Evolutionary conservation across 345 rosid genomes (phyloP), one percentile per base, ranked within the genome.

Genomic region (Eucalyptus microcorys): DNA sequence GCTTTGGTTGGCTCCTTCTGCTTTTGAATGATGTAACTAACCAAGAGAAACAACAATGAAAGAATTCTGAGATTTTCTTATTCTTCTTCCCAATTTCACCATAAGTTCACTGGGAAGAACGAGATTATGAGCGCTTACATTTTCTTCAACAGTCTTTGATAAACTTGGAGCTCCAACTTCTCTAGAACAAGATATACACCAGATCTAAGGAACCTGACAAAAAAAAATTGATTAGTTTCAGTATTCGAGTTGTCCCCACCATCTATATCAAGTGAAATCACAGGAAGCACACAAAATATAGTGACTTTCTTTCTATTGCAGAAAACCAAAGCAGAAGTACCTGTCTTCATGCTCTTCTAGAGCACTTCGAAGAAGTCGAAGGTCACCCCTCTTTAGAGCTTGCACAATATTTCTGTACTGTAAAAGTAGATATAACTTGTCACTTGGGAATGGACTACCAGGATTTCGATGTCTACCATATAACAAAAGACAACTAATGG

Each of bases 121-220:
- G 19, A 59, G 22, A 26, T 42, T 6, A 40, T 21, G 49, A 68
- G 68, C 48, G 59, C 97, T 93, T 93, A 95, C 99, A 98, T 98
- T 95, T 98, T 98, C 93, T 96, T 97, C 45, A 97, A 89, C 91
- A 97, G 90, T 94, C 99, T 94, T 90, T 98, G 98, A 94, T 96
- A 97, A 88, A 97, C 98, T 93, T 98, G 99, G 76, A 97, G 99
- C 93, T 98, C 99, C 45, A 98, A 96, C 95, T 96, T 97, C 95
- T 98, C 99, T 42, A 98, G 93, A 50, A 97, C 99, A 83, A 98
- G 99, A 90, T 95, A 97, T 88, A 97, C 99, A 9, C 99, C 99
- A 1, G 99, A 98, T 90, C 99, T 94, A 90, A 98, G 93, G 92
- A 97, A 95, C 93, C 99, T 97, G 90, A 88, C 5, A 8, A 85